A percentile compares a stretch with the other conserved stretches of the same genome.
These are phyloP conservation scores for Solanum neorickii DNA, from an alignment of 257 asterid species.

Conservation along the genomic window DNA sequence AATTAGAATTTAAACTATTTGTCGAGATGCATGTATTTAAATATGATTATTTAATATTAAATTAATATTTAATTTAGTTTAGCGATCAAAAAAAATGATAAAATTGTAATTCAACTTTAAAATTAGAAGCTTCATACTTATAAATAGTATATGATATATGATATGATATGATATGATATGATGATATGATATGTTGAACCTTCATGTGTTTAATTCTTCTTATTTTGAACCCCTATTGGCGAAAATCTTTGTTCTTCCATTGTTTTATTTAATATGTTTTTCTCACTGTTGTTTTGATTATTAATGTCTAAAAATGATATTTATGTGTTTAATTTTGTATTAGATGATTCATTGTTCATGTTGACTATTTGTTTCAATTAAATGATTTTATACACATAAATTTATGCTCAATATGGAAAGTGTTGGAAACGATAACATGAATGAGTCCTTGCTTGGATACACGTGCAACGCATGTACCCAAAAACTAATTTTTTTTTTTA, in stretches of 20 bases:
- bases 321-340: background rate
- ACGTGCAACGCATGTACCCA: background rate
- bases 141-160: too few relatives aligned
- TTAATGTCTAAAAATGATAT: background rate
- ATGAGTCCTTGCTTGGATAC: background rate
- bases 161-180: too few relatives aligned
- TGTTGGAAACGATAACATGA: background rate
- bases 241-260: background rate
- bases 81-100: too few relatives aligned
- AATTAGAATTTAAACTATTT: too few relatives aligned
- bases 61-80: too few relatives aligned
- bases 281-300: background rate
- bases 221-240: background rate
- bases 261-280: background rate
- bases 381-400: background rate
- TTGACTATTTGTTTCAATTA: too few relatives aligned
- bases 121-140: too few relatives aligned
- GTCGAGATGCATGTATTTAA: too few relatives aligned
- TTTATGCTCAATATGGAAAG: background rate
- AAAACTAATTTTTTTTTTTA: background rate
- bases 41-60: too few relatives aligned
- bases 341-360: background rate
- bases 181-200: background rate
- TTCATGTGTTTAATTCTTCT: background rate
- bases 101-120: too few relatives aligned